Percentiles rank a stretch among this genome's conserved stretches.
Conservation (phyloP, 495 filamentous ascomycete species). For the Copromyces sp. region DNA sequence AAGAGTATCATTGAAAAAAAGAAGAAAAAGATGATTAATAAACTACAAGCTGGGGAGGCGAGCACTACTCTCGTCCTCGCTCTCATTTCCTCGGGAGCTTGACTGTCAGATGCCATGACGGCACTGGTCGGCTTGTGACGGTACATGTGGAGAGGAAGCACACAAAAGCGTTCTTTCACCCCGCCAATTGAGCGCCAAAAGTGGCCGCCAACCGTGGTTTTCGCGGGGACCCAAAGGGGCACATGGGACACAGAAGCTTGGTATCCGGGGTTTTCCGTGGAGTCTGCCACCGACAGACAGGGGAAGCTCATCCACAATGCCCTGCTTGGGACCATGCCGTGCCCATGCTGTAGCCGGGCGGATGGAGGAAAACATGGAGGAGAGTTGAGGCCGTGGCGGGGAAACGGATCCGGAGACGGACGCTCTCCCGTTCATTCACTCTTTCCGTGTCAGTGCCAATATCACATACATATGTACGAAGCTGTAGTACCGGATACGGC, state of each 20-base stretch:
- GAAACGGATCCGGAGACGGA: neutral
- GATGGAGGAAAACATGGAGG: neutral
- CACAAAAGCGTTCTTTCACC: neutral
- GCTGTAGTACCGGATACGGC: neutral
- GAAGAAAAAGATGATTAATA: neutral
- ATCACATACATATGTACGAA: neutral
- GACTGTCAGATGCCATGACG: slow-evolving; percentile 4
- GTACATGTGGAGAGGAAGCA: slow-evolving; percentile 6
- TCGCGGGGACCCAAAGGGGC: slow-evolving; percentile 1
- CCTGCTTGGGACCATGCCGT: neutral
- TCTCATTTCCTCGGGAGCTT: neutral
- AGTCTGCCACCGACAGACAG: neutral
- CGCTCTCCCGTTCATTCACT: neutral
- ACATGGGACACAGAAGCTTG: slow-evolving; percentile 2
- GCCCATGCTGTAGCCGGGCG: neutral
- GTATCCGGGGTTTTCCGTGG: neutral
- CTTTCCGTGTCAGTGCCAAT: neutral
- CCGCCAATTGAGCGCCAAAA: slow-evolving; percentile 5
- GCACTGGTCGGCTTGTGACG: slow-evolving; percentile 30
- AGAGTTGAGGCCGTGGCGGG: neutral
- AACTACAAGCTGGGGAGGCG: neutral
- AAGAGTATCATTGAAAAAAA: neutral
- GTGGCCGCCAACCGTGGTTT: neutral
- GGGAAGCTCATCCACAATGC: neutral
- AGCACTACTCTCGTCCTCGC: neutral